These are phyloP conservation scores for Dioscorea alata DNA, from an alignment of 106 monocot species.

Conservation along the genomic window DNA sequence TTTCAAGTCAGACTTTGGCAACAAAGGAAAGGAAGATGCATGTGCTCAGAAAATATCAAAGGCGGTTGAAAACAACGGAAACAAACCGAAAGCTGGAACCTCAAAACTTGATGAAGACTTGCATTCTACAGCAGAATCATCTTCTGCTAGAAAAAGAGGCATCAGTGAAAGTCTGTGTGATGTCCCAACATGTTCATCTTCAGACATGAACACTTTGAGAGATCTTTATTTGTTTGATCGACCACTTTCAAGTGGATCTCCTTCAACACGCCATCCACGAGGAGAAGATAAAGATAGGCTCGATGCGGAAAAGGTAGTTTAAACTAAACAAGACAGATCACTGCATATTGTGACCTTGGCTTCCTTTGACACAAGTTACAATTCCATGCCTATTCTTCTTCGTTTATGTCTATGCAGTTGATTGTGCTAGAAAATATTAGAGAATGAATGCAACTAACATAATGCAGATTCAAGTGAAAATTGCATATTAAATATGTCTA, in stretches of 20 bases:
- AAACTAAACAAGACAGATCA: too few relatives aligned
- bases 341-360: too few relatives aligned
- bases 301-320: constrained; percentile 16
- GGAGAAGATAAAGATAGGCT: constrained; percentile 14
- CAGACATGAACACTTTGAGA: not conserved
- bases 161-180: constrained; percentile 24
- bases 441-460: too few relatives aligned
- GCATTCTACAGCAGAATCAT: constrained; percentile 49
- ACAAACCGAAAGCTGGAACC: not conserved
- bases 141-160: constrained; percentile 40
- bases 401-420: too few relatives aligned
- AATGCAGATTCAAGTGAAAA: too few relatives aligned
- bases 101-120: constrained; percentile 26
- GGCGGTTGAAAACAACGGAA: not conserved
- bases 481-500: too few relatives aligned
- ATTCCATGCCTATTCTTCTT: too few relatives aligned
- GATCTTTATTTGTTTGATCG: constrained; percentile 6
- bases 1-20: not conserved
- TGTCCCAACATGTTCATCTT: constrained; percentile 23
- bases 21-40: constrained; percentile 9
- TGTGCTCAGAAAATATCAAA: constrained; percentile 2
- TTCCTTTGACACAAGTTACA: too few relatives aligned
- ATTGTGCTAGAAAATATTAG: too few relatives aligned
- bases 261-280: constrained; percentile 11
- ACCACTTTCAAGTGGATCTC: not conserved